These are phyloP conservation scores for Mucuna pruriens DNA, from an alignment of 306 rosid genomes.

Conservation along the genomic window DNA sequence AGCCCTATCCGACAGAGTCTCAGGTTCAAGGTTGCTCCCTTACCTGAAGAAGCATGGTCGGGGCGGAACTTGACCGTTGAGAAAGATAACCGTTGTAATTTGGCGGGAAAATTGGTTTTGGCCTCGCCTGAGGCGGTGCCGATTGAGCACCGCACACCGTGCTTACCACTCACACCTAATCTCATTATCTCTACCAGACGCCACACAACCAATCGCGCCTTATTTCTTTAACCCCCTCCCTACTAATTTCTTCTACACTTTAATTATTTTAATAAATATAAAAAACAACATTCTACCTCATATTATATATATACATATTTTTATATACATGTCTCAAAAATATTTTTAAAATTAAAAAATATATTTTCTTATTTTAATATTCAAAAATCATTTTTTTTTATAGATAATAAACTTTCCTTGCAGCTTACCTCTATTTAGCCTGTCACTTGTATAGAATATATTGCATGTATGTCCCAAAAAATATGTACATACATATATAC, in stretches of 20 bases:
- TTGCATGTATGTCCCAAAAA: too few species aligned
- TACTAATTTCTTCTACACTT: neutral
- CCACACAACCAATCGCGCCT: constrained; percentile 5
- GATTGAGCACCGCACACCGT: constrained; percentile 42
- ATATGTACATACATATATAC: too few species aligned
- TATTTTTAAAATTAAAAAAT: neutral
- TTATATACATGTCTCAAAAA: too few species aligned
- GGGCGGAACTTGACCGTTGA: constrained; percentile 49
- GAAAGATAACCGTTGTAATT: constrained; percentile 34
- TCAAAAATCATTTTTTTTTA: neutral
- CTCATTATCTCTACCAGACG: constrained; percentile 48
- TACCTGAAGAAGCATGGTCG: constrained; percentile 31
- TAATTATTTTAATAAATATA: neutral
- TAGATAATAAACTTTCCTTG: neutral
- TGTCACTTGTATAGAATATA: too few species aligned
- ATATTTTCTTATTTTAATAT: neutral
- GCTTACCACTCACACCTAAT: constrained; percentile 41
- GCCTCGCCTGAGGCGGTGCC: constrained; percentile 28
- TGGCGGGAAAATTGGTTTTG: constrained; percentile 55
- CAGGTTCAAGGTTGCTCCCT: neutral
- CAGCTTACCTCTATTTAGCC: neutral
- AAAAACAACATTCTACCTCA: neutral
- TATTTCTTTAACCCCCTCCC: too few species aligned
- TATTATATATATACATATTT: neutral
- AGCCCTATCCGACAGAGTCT: neutral